phyloP scores from a whole-genome alignment of 371 early-diverging fungal genomes.

The Funneliformis caledonium region DNA sequence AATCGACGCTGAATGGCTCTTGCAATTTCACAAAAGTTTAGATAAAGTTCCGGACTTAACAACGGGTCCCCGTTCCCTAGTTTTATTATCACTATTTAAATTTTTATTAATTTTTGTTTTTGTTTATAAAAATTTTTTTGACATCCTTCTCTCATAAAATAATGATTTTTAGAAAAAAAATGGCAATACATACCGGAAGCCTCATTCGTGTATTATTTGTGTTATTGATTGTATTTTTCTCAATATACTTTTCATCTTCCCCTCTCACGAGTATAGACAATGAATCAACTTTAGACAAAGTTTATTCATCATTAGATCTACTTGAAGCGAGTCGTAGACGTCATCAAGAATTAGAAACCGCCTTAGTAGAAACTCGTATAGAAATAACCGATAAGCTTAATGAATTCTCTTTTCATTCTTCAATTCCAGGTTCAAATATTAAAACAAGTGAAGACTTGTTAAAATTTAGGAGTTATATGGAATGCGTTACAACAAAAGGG shows the following conservation, averaged over 20 bases:
- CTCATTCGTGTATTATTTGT: background rate
- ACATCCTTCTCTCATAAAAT: too few species aligned
- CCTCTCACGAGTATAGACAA: background rate
- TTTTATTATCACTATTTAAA: too few species aligned
- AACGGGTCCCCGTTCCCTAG: too few species aligned
- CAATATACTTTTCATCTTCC: constrained; percentile 8
- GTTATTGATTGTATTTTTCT: background rate
- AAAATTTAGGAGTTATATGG: constrained; percentile 39
- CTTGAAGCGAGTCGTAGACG: background rate
- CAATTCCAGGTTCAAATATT: background rate
- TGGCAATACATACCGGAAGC: too few species aligned
- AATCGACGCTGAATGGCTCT: too few species aligned
- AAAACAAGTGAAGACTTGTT: background rate
- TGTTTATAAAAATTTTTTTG: too few species aligned
- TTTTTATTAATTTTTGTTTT: too few species aligned
- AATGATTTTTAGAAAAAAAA: too few species aligned
- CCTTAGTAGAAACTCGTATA: background rate
- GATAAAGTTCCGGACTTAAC: too few species aligned
- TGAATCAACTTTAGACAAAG: background rate
- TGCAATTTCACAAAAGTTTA: too few species aligned
- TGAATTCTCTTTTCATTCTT: background rate
- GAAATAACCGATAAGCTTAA: constrained; percentile 31
- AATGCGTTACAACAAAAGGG: constrained; percentile 46
- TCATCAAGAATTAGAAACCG: background rate
- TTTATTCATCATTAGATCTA: background rate